A percentile compares a stretch with the other conserved stretches of the same genome.
Conservation (phyloP, 768 basidiomycete species). For the Serendipita sp. region DNA sequence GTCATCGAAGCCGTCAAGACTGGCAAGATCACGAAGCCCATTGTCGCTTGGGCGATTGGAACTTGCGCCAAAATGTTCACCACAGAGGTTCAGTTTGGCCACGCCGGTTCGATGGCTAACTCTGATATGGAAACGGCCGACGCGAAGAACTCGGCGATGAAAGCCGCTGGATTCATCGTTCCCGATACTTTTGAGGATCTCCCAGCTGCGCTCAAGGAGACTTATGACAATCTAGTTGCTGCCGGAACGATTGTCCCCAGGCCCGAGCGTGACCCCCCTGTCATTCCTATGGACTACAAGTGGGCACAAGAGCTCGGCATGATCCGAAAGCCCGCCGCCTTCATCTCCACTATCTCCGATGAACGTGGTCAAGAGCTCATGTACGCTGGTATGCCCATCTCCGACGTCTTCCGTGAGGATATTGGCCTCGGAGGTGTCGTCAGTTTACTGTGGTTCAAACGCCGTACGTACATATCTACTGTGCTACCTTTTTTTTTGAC, state of each 20-base stretch:
- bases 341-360: slow-evolving; percentile 98
- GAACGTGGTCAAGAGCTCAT: slow-evolving; percentile 97
- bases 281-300: slow-evolving; percentile 99
- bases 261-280: slow-evolving; percentile 75
- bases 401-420: slow-evolving; percentile 95
- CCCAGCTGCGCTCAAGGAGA: slow-evolving; percentile 65
- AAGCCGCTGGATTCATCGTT: slow-evolving; percentile 86
- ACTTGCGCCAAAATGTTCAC: slow-evolving; percentile 99
- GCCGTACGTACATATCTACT: slow-evolving; percentile 25
- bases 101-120: slow-evolving; percentile 97
- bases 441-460: slow-evolving; percentile 94
- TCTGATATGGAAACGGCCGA: slow-evolving; percentile 95
- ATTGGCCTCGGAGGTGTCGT: slow-evolving; percentile 96
- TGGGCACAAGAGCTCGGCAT: slow-evolving; percentile 98
- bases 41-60: slow-evolving; percentile 99
- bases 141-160: slow-evolving; percentile 94
- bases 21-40: slow-evolving; percentile 91
- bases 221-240: slow-evolving; percentile 68
- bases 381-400: slow-evolving; percentile 98
- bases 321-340: slow-evolving; percentile 96
- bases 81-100: slow-evolving; percentile 98
- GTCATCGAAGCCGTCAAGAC: slow-evolving; percentile 95
- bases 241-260: slow-evolving; percentile 51
- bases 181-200: slow-evolving; percentile 97
- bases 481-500: background rate